Base-by-base conservation (phyloP, 495 filamentous ascomycete species). In the Xylaria cubensis region DNA sequence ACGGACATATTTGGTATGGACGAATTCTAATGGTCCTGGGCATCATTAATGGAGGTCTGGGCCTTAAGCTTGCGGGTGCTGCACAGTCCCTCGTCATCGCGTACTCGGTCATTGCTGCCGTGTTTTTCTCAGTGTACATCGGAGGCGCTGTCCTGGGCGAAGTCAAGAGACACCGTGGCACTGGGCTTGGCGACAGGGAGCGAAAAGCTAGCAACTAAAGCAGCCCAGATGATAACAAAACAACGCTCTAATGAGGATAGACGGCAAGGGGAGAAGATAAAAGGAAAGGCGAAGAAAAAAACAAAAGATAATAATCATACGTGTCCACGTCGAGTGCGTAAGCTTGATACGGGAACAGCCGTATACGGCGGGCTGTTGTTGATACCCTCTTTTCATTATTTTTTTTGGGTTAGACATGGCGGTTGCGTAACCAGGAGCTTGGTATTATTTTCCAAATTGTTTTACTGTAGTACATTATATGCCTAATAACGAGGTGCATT, bases 1-100 rank as follows among this genome's bases (percentile, higher is more conserved):
- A 89, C 67, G 75, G 80, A 4, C 93, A 95, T 76, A 88, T 91
- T 74, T 94, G 92, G 92, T 88, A 85, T 70, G 93, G 92, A 4
- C 87, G 93, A 1, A 56, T 79, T 7, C 73, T 93, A 44, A 84
- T 94, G 32, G 74, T 85, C 4, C 74, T 92, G n/a, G 93, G 89
- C 2, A 82, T 93, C 44, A 82, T 94, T 67, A 94, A 94, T 78
- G 92, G 88, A 64, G 92, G 92, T 0, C 79, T 93, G 5, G 92
- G 92, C 0, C 82, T 93, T 17, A 70, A 81, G 34, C 77, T 91
- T n/a, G 79, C 86, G 21, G 72, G 75, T 13, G 84, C 82, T 8
- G 72, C 78, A 0, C 74, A 59, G n/a, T 81, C 83, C 2, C 86
- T 85, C 34, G 69, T 89, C 39, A 85, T 91, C 72, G 88, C 87